These are phyloP conservation scores for Xylariaceae sp. DNA, from an alignment of 2,329 filamentous ascomycete genomes.

Conservation along the genomic window DNA sequence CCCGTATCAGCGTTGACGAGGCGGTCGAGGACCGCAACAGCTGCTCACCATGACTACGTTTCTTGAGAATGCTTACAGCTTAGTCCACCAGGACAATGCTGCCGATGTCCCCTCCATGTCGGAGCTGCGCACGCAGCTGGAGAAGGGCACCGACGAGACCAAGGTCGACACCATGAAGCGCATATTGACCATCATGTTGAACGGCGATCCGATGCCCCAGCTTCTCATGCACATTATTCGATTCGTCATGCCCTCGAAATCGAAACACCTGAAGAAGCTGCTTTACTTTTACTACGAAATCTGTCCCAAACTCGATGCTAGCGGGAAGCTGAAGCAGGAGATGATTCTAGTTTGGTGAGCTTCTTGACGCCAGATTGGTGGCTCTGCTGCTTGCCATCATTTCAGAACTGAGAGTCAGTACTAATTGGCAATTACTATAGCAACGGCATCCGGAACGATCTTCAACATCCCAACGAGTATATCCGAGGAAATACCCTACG, in stretches of 20 bases:
- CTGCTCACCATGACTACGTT: slow-evolving; percentile 76
- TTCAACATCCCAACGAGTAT: slow-evolving; percentile 97
- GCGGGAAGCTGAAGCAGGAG: slow-evolving; percentile 96
- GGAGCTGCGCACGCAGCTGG: slow-evolving; percentile 86
- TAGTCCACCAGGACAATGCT: slow-evolving; percentile 96
- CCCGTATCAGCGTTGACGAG: slow-evolving; percentile 16
- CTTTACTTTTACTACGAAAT: slow-evolving; percentile 99
- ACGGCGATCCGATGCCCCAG: slow-evolving; percentile 91
- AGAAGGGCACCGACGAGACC: slow-evolving; percentile 87
- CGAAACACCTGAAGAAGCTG: slow-evolving; percentile 94
- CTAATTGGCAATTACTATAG: slow-evolving; percentile 41
- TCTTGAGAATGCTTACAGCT: slow-evolving; percentile 89
- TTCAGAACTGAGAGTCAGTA: not conserved
- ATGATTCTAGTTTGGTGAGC: slow-evolving; percentile 96
- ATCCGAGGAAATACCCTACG: slow-evolving; percentile 96
- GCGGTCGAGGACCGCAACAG: slow-evolving; percentile 30
- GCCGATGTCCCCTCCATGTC: slow-evolving; percentile 85
- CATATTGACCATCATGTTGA: slow-evolving; percentile 95
- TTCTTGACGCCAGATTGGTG: not conserved
- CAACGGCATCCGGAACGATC: slow-evolving; percentile 95
- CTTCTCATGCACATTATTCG: slow-evolving; percentile 99
- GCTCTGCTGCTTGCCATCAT: not conserved
- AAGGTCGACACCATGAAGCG: slow-evolving; percentile 96
- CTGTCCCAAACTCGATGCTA: slow-evolving; percentile 88
- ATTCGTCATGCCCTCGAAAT: slow-evolving; percentile 98